Percentiles rank a stretch among this genome's conserved stretches.
Conservation (phyloP, 495 filamentous ascomycete genomes). For the Neurospora sp. region DNA sequence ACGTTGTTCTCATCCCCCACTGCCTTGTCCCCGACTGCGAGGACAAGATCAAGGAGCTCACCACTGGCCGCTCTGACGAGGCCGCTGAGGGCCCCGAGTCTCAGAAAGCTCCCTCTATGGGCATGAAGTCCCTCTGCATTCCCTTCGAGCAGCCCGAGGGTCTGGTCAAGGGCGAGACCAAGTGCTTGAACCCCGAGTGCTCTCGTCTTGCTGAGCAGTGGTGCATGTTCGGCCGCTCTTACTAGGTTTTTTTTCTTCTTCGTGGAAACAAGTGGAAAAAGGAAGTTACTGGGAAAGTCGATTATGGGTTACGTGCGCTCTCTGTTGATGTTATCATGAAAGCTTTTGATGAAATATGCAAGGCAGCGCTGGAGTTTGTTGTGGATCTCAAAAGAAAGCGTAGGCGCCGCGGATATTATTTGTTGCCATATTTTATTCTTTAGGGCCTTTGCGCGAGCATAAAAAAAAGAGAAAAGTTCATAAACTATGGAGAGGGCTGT, state of each 20-base stretch:
- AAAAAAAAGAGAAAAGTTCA: background rate
- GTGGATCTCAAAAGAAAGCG: background rate
- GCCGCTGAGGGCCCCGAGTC: conserved; percentile 58
- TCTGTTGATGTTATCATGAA: background rate
- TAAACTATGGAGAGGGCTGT: background rate
- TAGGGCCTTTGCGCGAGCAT: background rate
- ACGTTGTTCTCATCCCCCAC: conserved; percentile 78
- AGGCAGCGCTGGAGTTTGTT: background rate
- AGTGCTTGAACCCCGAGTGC: conserved; percentile 85
- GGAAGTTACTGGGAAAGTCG: background rate
- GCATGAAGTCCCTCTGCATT: conserved; percentile 94
- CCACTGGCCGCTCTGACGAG: conserved; percentile 58
- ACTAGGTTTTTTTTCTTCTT: conserved; percentile 21
- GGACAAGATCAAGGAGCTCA: conserved; percentile 86
- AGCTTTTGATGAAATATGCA: background rate
- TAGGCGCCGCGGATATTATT: background rate
- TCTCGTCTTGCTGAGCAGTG: conserved; percentile 59
- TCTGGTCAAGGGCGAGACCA: conserved; percentile 66
- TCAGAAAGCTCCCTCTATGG: conserved; percentile 81
- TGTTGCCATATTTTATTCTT: background rate
- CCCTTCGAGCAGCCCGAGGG: conserved; percentile 90
- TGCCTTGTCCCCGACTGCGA: conserved; percentile 76
- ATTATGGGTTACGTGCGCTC: background rate
- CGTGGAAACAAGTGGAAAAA: background rate
- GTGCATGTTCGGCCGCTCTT: conserved; percentile 75